phyloP scores from a whole-genome alignment of 2,329 filamentous ascomycete genomes.

The Harringtonia aguacate region DNA sequence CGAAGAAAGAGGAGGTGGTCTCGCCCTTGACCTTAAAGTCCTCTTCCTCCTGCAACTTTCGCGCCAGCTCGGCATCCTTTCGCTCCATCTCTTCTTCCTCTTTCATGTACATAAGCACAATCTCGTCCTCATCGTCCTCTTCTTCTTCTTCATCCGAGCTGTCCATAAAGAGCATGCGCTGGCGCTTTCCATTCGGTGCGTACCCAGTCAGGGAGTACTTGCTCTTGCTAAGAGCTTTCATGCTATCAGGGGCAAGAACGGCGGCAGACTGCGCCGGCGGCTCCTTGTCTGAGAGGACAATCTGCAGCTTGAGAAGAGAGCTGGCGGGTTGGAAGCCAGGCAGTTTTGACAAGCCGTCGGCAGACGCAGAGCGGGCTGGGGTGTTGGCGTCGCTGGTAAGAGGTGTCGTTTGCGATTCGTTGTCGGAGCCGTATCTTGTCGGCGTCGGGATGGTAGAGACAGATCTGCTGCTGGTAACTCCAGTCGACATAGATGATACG shows the following conservation, averaged over 20 bases:
- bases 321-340: conserved; percentile 9
- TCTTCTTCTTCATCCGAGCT: too few species aligned
- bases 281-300: conserved; percentile 19
- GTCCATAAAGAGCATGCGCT: conserved; percentile 32
- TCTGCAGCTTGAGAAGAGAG: conserved; percentile 21
- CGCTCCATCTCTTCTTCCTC: conserved; percentile 42
- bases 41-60: conserved; percentile 42
- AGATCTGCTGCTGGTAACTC: conserved; percentile 19
- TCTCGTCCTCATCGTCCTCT: conserved; percentile 27
- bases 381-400: conserved; percentile 31
- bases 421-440: conserved; percentile 15
- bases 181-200: too few species aligned
- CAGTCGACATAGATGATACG: conserved; percentile 16
- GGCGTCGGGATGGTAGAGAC: conserved; percentile 25
- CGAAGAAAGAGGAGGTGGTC: too few species aligned
- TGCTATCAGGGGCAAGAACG: conserved; percentile 32
- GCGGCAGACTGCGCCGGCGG: conserved; percentile 7
- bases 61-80: conserved; percentile 43
- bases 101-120: conserved; percentile 7
- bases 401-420: conserved; percentile 26
- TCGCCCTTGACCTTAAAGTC: too few species aligned
- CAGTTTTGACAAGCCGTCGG: conserved; percentile 9
- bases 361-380: conserved; percentile 19
- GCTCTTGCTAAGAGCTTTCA: conserved; percentile 35
- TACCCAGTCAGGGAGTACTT: conserved; percentile 35